These are phyloP conservation scores for Quercus engelmannii DNA, from an alignment of 306 rosid species.

Conservation along the genomic window DNA sequence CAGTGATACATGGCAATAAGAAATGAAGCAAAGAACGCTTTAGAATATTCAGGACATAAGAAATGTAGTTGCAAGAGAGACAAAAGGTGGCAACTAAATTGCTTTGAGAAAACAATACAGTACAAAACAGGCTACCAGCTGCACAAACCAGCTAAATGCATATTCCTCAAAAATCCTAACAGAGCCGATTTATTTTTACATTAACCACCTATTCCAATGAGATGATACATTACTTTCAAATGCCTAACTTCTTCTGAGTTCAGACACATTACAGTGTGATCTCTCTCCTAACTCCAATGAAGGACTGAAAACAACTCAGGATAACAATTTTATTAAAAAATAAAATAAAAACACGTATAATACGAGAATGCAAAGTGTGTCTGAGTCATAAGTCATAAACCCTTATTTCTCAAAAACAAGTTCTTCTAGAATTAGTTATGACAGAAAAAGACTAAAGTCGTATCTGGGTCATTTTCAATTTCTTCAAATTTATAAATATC, in stretches of 20 bases:
- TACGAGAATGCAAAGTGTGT: not conserved
- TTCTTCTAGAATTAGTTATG: constrained; percentile 4
- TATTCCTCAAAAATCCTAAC: not conserved
- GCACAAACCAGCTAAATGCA: not conserved
- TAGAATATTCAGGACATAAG: not conserved
- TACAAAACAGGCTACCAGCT: not conserved
- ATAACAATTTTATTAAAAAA: not conserved
- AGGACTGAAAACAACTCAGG: not conserved
- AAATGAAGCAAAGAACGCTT: not conserved
- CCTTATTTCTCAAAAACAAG: not conserved
- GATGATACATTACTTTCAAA: not conserved
- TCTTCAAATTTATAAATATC: not conserved
- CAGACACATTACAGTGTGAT: not conserved
- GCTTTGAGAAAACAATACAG: constrained; percentile 1
- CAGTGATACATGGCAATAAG: not conserved
- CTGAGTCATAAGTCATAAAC: not conserved
- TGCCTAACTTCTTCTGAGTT: not conserved
- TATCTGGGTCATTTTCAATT: not conserved
- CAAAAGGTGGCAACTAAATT: not conserved
- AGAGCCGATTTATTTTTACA: not conserved
- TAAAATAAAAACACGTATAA: not conserved
- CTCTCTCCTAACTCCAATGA: not conserved
- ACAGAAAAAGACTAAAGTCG: not conserved
- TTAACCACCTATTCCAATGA: not conserved
- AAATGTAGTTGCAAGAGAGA: not conserved